Evolutionary conservation across 495 filamentous ascomycete species (phyloP).

Genomic region (Symbiotaphrina buchneri): DNA sequence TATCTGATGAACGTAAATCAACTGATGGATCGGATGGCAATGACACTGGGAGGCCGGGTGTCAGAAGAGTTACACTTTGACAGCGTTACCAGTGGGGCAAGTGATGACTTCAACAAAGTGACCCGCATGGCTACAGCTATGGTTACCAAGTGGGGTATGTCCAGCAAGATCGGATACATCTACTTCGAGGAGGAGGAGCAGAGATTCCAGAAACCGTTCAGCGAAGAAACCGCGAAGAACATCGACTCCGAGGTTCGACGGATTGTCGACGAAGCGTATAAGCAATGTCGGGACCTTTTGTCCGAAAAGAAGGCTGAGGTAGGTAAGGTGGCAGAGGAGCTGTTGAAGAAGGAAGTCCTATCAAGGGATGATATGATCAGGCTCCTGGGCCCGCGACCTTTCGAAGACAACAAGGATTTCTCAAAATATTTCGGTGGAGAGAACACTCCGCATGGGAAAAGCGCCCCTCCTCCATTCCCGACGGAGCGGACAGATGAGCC

Average conservation of each 20-base stretch:
- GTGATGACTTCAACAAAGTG: conserved; percentile 97
- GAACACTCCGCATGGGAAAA: conserved; percentile 16
- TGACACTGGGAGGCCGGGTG: conserved; percentile 89
- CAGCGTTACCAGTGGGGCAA: conserved; percentile 82
- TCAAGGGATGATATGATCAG: conserved; percentile 77
- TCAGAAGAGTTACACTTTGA: conserved; percentile 92
- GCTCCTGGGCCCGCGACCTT: conserved; percentile 62
- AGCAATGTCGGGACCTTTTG: conserved; percentile 67
- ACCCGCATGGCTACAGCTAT: conserved; percentile 86
- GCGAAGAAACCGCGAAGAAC: conserved; percentile 71
- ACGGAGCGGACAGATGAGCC: conserved; percentile 18
- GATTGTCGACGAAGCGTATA: conserved; percentile 80
- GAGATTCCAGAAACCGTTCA: conserved; percentile 82
- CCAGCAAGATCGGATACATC: conserved; percentile 70
- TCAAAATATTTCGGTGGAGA: conserved; percentile 64
- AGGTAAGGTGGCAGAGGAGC: conserved; percentile 77
- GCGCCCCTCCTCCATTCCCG: conserved; percentile 34
- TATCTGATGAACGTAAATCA: conserved; percentile 91
- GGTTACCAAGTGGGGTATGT: conserved; percentile 98
- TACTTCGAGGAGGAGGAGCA: conserved; percentile 66
- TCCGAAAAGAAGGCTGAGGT: conserved; percentile 71
- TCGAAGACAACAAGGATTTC: conserved; percentile 70
- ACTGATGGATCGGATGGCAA: conserved; percentile 98
- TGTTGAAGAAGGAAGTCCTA: conserved; percentile 78
- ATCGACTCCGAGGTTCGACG: conserved; percentile 81